These are phyloP conservation scores for Solanum hybrid DNA, from an alignment of 305 asterid species.

Conservation along the genomic window DNA sequence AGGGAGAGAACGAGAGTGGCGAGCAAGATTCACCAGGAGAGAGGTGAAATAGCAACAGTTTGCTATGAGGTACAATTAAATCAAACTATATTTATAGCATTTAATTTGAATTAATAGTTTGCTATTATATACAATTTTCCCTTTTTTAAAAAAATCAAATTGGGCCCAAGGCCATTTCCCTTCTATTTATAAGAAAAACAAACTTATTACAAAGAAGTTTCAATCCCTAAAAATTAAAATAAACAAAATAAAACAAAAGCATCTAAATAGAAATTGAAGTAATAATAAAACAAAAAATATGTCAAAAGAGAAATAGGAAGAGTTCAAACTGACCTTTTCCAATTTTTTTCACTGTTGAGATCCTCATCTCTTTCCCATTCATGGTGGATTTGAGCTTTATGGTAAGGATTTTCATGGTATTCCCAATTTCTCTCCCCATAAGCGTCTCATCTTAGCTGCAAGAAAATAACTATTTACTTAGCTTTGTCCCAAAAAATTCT, in stretches of 20 bases:
- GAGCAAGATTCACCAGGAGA: too few species aligned
- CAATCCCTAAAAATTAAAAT: neutral
- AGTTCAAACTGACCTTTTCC: neutral
- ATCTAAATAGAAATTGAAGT: neutral
- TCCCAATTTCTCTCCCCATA: neutral
- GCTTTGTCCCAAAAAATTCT: neutral
- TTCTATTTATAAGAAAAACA: neutral
- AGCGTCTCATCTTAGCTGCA: neutral
- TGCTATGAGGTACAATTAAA: too few species aligned
- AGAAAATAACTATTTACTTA: neutral
- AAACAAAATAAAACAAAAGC: too few species aligned
- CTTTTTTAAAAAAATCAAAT: too few species aligned
- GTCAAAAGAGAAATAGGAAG: neutral
- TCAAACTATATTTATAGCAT: too few species aligned
- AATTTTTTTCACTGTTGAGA: neutral
- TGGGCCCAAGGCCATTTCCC: neutral
- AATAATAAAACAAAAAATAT: too few species aligned
- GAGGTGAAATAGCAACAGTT: too few species aligned
- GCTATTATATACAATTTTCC: too few species aligned
- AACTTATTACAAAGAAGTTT: too few species aligned
- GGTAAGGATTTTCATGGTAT: neutral
- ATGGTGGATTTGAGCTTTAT: neutral
- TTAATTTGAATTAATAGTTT: too few species aligned
- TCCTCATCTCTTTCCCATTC: neutral
- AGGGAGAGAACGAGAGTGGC: too few species aligned